Conservation (phyloP, 352 stramenopile genomes). For the Elongisporangium senticosum region DNA sequence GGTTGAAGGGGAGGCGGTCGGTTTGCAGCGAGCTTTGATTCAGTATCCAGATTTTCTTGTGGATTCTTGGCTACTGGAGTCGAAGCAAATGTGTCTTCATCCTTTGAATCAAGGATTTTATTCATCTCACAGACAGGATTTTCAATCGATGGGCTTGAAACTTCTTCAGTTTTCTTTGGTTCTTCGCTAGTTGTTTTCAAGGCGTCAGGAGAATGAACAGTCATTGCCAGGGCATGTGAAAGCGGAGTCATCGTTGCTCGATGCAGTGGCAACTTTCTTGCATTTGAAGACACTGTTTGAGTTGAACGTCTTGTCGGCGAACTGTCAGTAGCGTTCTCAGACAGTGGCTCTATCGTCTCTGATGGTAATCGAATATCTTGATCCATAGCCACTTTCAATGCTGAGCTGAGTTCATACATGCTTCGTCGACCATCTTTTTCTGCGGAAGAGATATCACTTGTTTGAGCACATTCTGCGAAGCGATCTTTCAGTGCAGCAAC, state of each 20-base stretch:
- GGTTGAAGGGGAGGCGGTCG: not conserved
- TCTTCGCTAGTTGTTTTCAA: not conserved
- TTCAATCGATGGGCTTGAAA: not conserved
- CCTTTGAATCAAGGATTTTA: not conserved
- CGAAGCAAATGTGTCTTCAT: not conserved
- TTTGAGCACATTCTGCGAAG: constrained; percentile 8
- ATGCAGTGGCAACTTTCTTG: not conserved
- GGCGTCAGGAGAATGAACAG: not conserved
- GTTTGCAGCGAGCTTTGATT: not conserved
- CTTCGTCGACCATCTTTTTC: not conserved
- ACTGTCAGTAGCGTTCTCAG: not conserved
- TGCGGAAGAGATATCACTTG: not conserved
- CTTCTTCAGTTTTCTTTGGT: not conserved
- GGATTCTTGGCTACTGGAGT: not conserved
- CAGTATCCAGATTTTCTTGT: not conserved
- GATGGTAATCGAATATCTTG: not conserved
- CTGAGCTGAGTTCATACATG: not conserved
- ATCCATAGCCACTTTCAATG: not conserved
- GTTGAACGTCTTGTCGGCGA: not conserved
- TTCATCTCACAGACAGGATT: no score
- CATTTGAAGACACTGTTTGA: not conserved
- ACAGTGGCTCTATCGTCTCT: not conserved
- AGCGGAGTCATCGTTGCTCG: not conserved
- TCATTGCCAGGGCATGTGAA: not conserved
- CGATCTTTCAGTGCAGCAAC: constrained; percentile 29